Conservation (phyloP, 1,284 basidiomycete genomes). For the Omphalotus olearius region DNA sequence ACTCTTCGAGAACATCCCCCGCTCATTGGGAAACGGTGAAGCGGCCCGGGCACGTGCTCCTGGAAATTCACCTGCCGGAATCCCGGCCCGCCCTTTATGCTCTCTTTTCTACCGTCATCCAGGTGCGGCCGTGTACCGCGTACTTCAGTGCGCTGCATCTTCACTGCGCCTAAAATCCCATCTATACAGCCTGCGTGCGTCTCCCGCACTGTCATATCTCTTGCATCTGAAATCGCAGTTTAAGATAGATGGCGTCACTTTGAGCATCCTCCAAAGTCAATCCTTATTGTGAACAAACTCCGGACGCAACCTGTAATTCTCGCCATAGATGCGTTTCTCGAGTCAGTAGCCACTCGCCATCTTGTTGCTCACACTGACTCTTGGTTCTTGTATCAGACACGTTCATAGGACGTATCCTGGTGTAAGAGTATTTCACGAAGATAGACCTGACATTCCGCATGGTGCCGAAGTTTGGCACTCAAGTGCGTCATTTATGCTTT, state of each 20-base stretch:
- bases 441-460: constrained; percentile 61
- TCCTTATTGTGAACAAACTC: constrained; percentile 74
- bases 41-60: too few species aligned
- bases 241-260: constrained; percentile 34
- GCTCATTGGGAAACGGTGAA: too few species aligned
- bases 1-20: too few species aligned
- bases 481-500: constrained; percentile 31
- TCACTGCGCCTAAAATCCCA: constrained; percentile 1
- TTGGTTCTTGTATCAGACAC: constrained; percentile 53
- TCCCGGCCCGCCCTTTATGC: too few species aligned
- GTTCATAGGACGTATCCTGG: constrained; percentile 61
- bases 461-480: constrained; percentile 62
- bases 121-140: too few species aligned
- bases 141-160: neutral
- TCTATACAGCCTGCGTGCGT: constrained; percentile 12
- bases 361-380: constrained; percentile 1
- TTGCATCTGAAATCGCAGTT: constrained; percentile 3
- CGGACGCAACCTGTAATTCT: constrained; percentile 70
- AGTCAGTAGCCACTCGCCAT: constrained; percentile 36
- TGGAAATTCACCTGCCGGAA: too few species aligned
- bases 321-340: constrained; percentile 67
- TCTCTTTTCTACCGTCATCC: too few species aligned
- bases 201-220: neutral
- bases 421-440: constrained; percentile 76
- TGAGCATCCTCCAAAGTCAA: constrained; percentile 37